Conservation (phyloP, 2,329 filamentous ascomycete genomes). For the Paecilomyces fulvus region DNA sequence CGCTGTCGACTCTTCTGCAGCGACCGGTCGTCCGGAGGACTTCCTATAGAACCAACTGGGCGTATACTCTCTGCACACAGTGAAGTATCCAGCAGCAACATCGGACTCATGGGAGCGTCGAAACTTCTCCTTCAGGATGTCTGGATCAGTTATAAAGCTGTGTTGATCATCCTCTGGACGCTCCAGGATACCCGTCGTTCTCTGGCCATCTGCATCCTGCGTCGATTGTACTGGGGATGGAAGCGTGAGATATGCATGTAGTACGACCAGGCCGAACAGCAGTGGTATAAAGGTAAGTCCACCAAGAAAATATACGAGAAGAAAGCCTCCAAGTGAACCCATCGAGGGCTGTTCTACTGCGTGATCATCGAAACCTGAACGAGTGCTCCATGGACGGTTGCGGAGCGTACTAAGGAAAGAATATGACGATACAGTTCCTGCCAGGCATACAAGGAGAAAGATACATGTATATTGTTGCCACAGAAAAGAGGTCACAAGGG, state of each 20-base stretch:
- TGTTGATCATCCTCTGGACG: slow-evolving; percentile 57
- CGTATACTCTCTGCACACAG: slow-evolving; percentile 87
- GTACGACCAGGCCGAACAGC: slow-evolving; percentile 50
- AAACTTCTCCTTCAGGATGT: slow-evolving; percentile 51
- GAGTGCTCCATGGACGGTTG: not conserved
- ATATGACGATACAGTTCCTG: not conserved
- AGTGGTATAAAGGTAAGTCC: slow-evolving; percentile 82
- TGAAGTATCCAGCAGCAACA: slow-evolving; percentile 84
- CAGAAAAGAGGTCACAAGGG: not conserved
- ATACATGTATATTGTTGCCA: not conserved
- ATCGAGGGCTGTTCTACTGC: slow-evolving; percentile 14
- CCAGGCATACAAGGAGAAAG: not conserved
- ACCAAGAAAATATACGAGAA: slow-evolving; percentile 73
- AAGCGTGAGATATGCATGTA: slow-evolving; percentile 61
- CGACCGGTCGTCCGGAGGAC: slow-evolving; percentile 77
- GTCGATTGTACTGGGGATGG: slow-evolving; percentile 30
- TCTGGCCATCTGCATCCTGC: not conserved
- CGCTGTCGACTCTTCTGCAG: slow-evolving; percentile 67
- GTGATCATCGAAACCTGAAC: not conserved
- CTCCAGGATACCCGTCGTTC: slow-evolving; percentile 20
- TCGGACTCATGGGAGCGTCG: slow-evolving; percentile 60
- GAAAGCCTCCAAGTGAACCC: slow-evolving; percentile 46
- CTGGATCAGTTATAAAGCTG: slow-evolving; percentile 54
- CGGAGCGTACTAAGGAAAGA: not conserved
- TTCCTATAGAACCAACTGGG: slow-evolving; percentile 88